Base-by-base conservation (phyloP, 2,329 filamentous ascomycete species). In the Incumbomyces delicatus region DNA sequence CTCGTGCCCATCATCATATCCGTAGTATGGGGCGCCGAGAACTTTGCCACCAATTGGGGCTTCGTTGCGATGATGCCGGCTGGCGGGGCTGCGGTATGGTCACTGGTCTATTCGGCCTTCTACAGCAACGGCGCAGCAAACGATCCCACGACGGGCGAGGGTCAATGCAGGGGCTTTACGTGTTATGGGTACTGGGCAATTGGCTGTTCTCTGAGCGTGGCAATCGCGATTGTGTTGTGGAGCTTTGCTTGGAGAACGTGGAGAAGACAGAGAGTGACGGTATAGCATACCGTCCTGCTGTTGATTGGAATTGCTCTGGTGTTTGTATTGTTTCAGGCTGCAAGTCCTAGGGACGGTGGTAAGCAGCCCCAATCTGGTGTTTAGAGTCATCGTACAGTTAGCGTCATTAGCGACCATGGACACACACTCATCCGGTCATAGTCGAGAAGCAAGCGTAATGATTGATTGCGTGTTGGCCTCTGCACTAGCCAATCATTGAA, bases 11-110 rank as follows among this genome's bases (percentile, higher is more conserved):
- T 96, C 54, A 86, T 96, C 47, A 84, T 95, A 56, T 87, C 83
- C n/a, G 88, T 95, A 8, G 90, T 98, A 38, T 98, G 92, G 92
- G 92, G 92, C 20, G 88, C 95, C 0, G 89, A 96, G 70, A 98
- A 96, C 63, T 96, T 98, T 62, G 92, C 87, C 48, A 98, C 92
- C 0, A 96, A 98, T 59, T 98, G 90, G 81, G 92, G 92, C 8
- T 89, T 96, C 51, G 81, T 96, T 6, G 88, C 89, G 35, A 92
- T 94, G 73, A 81, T 90, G 47, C 92, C 92, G 2, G 92, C 92
- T 0, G 67, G 85, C 0, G 92, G 90, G 0, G 88, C 90, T 0
- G 87, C 87, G 0, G 75, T 95, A 29, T 98, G 90, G 88, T 87
- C 89, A 0, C 65, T 92, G 1, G 70, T 95, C n/a, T 98, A 96